phyloP scores from a whole-genome alignment of 1,284 basidiomycete genomes.

The Leccinum solheimii region DNA sequence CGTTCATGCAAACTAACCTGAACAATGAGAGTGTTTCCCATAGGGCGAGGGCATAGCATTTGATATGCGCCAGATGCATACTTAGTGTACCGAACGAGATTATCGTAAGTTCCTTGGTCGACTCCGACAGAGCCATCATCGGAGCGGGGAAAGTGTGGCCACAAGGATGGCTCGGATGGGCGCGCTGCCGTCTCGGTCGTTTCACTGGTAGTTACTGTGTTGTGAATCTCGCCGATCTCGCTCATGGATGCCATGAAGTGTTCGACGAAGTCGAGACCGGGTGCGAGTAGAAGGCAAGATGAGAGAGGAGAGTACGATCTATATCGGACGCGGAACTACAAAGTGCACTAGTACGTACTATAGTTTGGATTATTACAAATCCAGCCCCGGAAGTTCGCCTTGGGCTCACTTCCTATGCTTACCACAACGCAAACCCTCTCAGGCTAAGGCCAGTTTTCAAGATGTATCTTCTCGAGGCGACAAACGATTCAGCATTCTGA shows the following conservation, averaged over 20 bases:
- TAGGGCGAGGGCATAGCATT: slow-evolving; percentile 41
- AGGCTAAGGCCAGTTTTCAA: slow-evolving; percentile 32
- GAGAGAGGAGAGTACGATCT: neutral
- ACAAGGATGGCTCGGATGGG: neutral
- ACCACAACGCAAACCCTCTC: slow-evolving; percentile 56
- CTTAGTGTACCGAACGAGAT: slow-evolving; percentile 44
- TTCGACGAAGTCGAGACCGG: neutral
- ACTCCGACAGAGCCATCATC: slow-evolving; percentile 27
- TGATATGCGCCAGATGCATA: slow-evolving; percentile 45
- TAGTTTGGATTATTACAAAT: slow-evolving; percentile 25
- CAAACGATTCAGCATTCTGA: slow-evolving; percentile 46
- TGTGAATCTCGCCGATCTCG: neutral
- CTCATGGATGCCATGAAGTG: slow-evolving; percentile 7
- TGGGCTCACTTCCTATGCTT: slow-evolving; percentile 46
- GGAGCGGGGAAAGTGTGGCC: slow-evolving; percentile 27
- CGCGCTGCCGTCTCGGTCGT: neutral
- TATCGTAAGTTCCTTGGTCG: slow-evolving; percentile 34
- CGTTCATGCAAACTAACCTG: slow-evolving; percentile 31
- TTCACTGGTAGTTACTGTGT: neutral
- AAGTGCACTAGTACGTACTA: neutral
- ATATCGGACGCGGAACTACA: neutral
- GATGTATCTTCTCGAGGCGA: slow-evolving; percentile 50
- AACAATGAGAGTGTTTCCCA: slow-evolving; percentile 40
- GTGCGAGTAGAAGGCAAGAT: neutral
- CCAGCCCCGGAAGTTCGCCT: slow-evolving; percentile 31